Percentiles rank a stretch among this genome's conserved stretches.
Evolutionary conservation across 257 asterid genomes (phyloP).

Genomic region (Gentiana dahurica): DNA sequence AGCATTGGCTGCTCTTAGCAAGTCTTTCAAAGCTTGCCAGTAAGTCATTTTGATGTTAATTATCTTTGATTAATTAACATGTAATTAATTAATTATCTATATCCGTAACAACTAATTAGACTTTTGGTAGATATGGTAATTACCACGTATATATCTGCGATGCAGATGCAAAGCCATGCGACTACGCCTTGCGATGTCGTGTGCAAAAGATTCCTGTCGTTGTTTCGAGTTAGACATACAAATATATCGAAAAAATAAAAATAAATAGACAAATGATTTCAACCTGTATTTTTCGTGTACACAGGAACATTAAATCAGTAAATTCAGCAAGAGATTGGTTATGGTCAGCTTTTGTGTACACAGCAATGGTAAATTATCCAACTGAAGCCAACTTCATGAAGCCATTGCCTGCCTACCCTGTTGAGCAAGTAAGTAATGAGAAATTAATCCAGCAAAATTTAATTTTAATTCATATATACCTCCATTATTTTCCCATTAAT

Average conservation of each 20-base stretch:
- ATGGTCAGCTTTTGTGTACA: constrained; percentile 57
- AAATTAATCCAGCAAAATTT: too few species aligned
- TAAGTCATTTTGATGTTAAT: constrained; percentile 18
- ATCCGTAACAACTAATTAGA: too few species aligned
- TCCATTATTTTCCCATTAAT: not conserved
- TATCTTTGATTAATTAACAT: too few species aligned
- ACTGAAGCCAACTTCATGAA: constrained; percentile 57
- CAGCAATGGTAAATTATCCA: constrained; percentile 73
- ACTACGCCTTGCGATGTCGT: too few species aligned
- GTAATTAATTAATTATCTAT: too few species aligned
- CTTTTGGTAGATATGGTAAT: too few species aligned
- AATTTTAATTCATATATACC: not conserved
- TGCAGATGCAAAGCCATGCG: too few species aligned
- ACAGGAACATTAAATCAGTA: constrained; percentile 35
- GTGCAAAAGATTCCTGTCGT: too few species aligned
- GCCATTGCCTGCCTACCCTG: constrained; percentile 75
- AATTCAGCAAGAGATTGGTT: constrained; percentile 51
- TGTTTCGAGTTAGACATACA: too few species aligned
- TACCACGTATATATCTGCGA: too few species aligned
- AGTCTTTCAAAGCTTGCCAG: constrained; percentile 62
- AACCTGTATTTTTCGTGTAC: not conserved
- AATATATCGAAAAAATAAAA: too few species aligned
- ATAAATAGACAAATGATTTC: not conserved
- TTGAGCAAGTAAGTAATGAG: constrained; percentile 29
- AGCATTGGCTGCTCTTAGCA: constrained; percentile 39